Conservation (phyloP, 306 rosid species). For the Parietaria judaica region DNA sequence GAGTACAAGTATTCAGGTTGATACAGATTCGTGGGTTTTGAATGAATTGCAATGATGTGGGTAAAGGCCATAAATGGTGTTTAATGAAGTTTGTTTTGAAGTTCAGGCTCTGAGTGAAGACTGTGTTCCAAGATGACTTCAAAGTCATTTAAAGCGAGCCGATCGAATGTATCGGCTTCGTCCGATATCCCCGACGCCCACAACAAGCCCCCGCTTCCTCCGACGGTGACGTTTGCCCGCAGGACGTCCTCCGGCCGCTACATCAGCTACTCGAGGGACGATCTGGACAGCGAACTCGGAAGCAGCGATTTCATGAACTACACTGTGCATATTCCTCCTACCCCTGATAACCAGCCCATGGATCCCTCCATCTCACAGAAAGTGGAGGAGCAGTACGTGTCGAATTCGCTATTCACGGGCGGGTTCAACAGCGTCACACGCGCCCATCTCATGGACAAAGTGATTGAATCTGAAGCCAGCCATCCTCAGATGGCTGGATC, state of each 20-base stretch:
- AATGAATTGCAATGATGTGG: not conserved
- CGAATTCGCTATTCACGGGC: slow-evolving; percentile 80
- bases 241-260: slow-evolving; percentile 87
- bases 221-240: slow-evolving; percentile 67
- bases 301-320: slow-evolving; percentile 67
- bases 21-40: not conserved
- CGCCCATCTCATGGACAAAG: slow-evolving; percentile 96
- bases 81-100: slow-evolving; percentile 19
- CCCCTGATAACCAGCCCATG: slow-evolving; percentile 98
- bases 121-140: slow-evolving; percentile 48
- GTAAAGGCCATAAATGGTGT: slow-evolving; percentile 4
- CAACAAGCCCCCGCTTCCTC: slow-evolving; percentile 67
- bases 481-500: slow-evolving; percentile 99
- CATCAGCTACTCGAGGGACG: slow-evolving; percentile 81
- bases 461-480: slow-evolving; percentile 71
- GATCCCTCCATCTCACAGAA: slow-evolving; percentile 73
- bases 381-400: slow-evolving; percentile 91
- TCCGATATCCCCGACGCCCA: slow-evolving; percentile 51
- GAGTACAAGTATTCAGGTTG: too few species aligned
- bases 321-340: slow-evolving; percentile 81
- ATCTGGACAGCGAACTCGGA: slow-evolving; percentile 86
- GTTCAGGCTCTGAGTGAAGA: slow-evolving; percentile 21
- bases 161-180: slow-evolving; percentile 46
- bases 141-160: slow-evolving; percentile 47
- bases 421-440: slow-evolving; percentile 82